Conservation (phyloP, 768 basidiomycete species). For the Psilocybe subaeruginosa region DNA sequence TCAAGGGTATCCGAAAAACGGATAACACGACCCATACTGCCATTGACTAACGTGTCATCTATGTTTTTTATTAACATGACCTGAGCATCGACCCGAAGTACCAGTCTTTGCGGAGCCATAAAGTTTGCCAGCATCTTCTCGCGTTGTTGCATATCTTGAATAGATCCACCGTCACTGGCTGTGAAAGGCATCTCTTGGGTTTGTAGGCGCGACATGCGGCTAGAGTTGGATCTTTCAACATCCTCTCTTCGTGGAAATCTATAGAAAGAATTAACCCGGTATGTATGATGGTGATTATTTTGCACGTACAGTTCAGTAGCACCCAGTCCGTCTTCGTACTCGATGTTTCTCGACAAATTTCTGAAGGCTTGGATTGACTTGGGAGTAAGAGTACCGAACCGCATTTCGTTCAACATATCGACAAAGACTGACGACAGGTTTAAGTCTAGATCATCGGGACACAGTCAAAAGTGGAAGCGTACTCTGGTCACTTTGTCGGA, state of each 20-base stretch:
- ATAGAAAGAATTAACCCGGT: neutral
- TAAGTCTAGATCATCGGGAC: neutral
- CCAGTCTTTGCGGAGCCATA: slow-evolving; percentile 80
- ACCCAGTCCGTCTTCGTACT: slow-evolving; percentile 79
- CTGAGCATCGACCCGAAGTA: slow-evolving; percentile 80
- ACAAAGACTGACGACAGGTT: slow-evolving; percentile 68
- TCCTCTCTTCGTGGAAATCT: slow-evolving; percentile 94
- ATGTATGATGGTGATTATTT: neutral
- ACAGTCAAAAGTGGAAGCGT: slow-evolving; percentile 22
- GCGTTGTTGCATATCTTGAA: slow-evolving; percentile 56
- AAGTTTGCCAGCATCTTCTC: slow-evolving; percentile 87
- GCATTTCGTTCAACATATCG: slow-evolving; percentile 98
- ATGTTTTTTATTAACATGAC: slow-evolving; percentile 97
- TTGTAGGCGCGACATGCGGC: slow-evolving; percentile 63
- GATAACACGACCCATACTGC: slow-evolving; percentile 85
- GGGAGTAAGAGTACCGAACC: slow-evolving; percentile 74
- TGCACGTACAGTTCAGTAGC: slow-evolving; percentile 85
- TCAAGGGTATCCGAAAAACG: slow-evolving; percentile 64
- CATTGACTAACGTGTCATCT: slow-evolving; percentile 91
- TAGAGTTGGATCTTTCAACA: slow-evolving; percentile 82
- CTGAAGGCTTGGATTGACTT: slow-evolving; percentile 74
- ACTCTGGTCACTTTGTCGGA: slow-evolving; percentile 93
- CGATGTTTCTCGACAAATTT: slow-evolving; percentile 67
- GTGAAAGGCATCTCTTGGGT: slow-evolving; percentile 55
- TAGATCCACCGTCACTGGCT: slow-evolving; percentile 66